Evolutionary conservation across 306 rosid genomes (phyloP).

Genomic region (Arachis stenosperma): DNA sequence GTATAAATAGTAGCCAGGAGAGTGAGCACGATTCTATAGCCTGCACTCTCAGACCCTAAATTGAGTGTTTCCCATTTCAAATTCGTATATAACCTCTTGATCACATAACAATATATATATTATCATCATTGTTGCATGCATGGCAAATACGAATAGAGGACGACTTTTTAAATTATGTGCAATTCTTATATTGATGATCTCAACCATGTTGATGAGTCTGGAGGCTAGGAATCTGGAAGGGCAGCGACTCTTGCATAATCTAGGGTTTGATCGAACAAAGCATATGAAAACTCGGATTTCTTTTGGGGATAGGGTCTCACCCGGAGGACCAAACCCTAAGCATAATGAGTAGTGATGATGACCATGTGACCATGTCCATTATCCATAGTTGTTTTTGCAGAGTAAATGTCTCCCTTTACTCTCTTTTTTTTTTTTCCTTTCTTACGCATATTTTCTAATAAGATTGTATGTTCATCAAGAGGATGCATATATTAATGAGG

Average conservation of each 20-base stretch:
- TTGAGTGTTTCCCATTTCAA: neutral
- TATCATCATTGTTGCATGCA: neutral
- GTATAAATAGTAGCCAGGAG: too few relatives aligned
- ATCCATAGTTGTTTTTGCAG: neutral
- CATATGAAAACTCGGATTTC: neutral
- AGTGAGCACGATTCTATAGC: neutral
- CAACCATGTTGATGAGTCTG: neutral
- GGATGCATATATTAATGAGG: neutral
- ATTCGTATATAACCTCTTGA: too few relatives aligned
- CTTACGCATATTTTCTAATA: constrained; percentile 4
- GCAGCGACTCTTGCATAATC: neutral
- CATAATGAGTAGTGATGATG: constrained; percentile 1
- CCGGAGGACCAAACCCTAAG: constrained; percentile 35
- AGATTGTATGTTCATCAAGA: neutral
- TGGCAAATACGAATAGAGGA: neutral
- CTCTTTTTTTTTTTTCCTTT: too few relatives aligned
- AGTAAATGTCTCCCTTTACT: neutral
- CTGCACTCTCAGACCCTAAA: neutral
- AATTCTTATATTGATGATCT: neutral
- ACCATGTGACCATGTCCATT: too few relatives aligned
- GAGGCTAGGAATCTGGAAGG: neutral
- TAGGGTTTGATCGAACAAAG: neutral
- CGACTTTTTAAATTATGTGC: too few relatives aligned
- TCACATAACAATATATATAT: too few relatives aligned
- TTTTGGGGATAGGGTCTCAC: neutral